Base-by-base conservation (phyloP, 129 eudicot genomes). In the Smallanthus sonchifolius region DNA sequence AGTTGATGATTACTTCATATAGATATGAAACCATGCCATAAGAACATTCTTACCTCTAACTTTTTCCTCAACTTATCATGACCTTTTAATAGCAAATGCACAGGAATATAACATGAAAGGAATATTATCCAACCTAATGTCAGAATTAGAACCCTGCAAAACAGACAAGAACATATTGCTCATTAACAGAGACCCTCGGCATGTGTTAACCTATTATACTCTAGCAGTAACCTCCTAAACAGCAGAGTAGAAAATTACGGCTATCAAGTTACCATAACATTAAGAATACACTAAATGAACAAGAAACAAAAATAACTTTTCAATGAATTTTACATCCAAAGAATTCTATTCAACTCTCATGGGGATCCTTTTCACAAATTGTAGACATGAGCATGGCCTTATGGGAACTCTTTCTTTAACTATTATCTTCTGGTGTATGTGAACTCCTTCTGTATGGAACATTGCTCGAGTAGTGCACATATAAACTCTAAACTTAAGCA, bases 91-190 rank as follows among this genome's bases (percentile, higher is more conserved):
- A 91, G 83, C 80, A 87, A 24, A 83, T 95, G 99, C 77, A 95
- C 96, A 20, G 99, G 97, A 39, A 91, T 77, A 70, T 91, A 95
- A 79, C 89, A 86, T 0, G 96, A 88, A 35, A 95, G 92, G 81
- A 95, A 95, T 79, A 95, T 84, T 63, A 91, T 88, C 97, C 99
- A 95, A 77, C 97, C 99, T 78, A 95, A 10, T 19, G 96, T 88
- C 80, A 95, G 80, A 61, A 95, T 87, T 2, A 91, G 78, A 47
- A 87, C 95, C 91, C 99, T 95, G 89, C 86, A 84, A 51, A 51
- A 56, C 1, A 51, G 49, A 20, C 14, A 57, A 79, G 65, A 10
- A 5, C 68, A 62, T 14, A 62, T 15, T 35, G 45, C 13, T 62
- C 28, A 36, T 35, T 62, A 37, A 36, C 28, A 35, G 67, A 62